phyloP scores from a whole-genome alignment of 2,329 filamentous ascomycete species.

The Parasarocladium wereldwijsianum region DNA sequence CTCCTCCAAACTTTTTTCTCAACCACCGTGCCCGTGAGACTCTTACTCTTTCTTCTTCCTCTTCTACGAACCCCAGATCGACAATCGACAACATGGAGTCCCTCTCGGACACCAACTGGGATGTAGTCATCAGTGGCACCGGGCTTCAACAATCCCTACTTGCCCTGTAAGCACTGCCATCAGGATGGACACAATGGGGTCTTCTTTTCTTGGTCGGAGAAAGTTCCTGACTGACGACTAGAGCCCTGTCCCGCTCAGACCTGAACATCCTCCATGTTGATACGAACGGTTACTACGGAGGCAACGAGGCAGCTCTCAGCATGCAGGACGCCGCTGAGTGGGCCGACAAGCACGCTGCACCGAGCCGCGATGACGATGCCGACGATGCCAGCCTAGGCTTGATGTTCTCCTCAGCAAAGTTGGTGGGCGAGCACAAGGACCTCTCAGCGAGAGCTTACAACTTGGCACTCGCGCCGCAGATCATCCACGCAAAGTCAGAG shows the following conservation, averaged over 20 bases:
- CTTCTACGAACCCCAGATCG: constrained; percentile 1
- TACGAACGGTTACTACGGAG: constrained; percentile 77
- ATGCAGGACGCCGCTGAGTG: constrained; percentile 69
- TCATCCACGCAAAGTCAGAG: constrained; percentile 71
- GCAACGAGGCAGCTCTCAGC: constrained; percentile 70
- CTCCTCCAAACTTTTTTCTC: constrained; percentile 8
- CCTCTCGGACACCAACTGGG: constrained; percentile 60
- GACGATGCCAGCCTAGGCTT: constrained; percentile 8
- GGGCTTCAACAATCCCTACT: constrained; percentile 67
- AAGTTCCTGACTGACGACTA: constrained; percentile 30
- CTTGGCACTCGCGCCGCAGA: constrained; percentile 68
- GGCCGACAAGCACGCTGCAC: constrained; percentile 30
- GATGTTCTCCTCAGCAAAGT: constrained; percentile 14
- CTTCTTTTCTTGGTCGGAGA: neutral
- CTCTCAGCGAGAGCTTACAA: constrained; percentile 59
- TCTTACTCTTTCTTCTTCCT: constrained; percentile 7
- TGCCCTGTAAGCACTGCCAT: constrained; percentile 48
- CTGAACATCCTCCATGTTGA: constrained; percentile 90
- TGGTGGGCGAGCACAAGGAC: constrained; percentile 17
- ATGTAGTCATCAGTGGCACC: constrained; percentile 67
- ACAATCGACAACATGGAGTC: constrained; percentile 48
- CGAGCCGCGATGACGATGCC: no score
- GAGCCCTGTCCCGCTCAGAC: constrained; percentile 79
- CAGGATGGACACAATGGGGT: constrained; percentile 2
- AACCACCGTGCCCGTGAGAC: neutral